These are phyloP conservation scores for Colletotrichum godetiae DNA, from an alignment of 2,329 filamentous ascomycete genomes.

Conservation along the genomic window DNA sequence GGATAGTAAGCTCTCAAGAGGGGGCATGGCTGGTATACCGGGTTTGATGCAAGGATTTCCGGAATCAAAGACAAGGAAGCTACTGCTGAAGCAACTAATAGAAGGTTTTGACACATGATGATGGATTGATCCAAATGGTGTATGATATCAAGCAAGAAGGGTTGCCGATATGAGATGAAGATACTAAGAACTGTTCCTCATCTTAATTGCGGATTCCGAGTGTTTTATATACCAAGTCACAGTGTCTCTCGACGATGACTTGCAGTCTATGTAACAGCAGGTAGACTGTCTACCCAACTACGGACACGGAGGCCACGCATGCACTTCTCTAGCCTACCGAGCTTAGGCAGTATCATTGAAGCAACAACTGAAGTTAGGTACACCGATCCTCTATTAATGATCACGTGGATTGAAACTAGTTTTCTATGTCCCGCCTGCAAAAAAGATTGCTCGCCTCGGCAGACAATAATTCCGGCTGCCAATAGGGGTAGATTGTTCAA, in stretches of 20 bases:
- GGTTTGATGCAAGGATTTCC: not conserved
- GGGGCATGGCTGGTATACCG: conserved; percentile 37
- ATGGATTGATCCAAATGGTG: no score
- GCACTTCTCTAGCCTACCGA: not conserved
- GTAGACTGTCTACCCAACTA: not conserved
- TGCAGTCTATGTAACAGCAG: not conserved
- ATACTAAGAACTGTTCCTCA: not conserved
- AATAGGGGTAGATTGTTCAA: not conserved
- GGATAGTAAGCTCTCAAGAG: conserved; percentile 37
- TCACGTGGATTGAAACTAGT: not conserved
- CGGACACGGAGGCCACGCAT: not conserved
- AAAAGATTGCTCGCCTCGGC: not conserved
- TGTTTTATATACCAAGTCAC: not conserved
- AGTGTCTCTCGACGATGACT: not conserved
- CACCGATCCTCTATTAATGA: not conserved
- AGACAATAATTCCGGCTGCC: not conserved
- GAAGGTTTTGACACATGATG: not conserved
- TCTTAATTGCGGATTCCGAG: not conserved
- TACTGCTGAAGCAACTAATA: not conserved
- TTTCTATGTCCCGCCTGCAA: not conserved
- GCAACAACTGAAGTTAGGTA: not conserved
- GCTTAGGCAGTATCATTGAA: not conserved
- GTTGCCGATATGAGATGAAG: not conserved
- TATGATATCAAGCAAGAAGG: not conserved
- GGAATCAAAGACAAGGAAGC: not conserved